Conservation (phyloP, 2,329 filamentous ascomycete species). For the Penicillium palitans region DNA sequence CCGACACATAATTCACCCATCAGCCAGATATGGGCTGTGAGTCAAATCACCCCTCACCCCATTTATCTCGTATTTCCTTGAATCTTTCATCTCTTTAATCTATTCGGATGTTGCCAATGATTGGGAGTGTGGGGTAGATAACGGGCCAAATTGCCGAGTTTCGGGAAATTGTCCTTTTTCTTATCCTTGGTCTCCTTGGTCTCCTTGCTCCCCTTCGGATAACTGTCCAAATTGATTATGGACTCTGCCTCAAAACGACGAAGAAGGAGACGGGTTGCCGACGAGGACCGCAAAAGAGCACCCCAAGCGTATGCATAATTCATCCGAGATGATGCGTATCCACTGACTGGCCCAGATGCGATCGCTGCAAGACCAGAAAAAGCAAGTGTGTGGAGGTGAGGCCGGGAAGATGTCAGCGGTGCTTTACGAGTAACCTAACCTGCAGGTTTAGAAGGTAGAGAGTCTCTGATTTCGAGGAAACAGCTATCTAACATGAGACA, state of each 20-base stretch:
- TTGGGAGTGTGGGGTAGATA: not conserved
- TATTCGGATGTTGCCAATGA: not conserved
- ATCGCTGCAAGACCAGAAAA: constrained; percentile 39
- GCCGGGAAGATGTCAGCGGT: constrained; percentile 32
- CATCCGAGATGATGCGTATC: not conserved
- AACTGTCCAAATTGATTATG: not conserved
- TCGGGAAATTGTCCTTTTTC: not conserved
- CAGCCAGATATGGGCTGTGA: not conserved
- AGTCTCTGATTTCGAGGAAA: not conserved
- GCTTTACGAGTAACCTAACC: constrained; percentile 11
- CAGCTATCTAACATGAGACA: not conserved
- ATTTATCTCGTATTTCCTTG: not conserved
- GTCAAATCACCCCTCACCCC: too few species aligned
- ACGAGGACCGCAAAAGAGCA: constrained; percentile 38
- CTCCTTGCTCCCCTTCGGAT: not conserved
- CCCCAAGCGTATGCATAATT: constrained; percentile 29
- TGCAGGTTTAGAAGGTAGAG: constrained; percentile 22
- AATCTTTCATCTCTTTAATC: not conserved
- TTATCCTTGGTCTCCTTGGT: not conserved
- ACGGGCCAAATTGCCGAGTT: not conserved
- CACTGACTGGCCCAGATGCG: constrained; percentile 24
- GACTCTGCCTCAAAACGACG: constrained; percentile 12
- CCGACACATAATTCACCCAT: not conserved
- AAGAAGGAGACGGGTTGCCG: constrained; percentile 31
- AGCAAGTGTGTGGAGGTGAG: constrained; percentile 36